These are phyloP conservation scores for Hypoxylon lienhwacheense DNA, from an alignment of 495 filamentous ascomycete species.

Conservation along the genomic window DNA sequence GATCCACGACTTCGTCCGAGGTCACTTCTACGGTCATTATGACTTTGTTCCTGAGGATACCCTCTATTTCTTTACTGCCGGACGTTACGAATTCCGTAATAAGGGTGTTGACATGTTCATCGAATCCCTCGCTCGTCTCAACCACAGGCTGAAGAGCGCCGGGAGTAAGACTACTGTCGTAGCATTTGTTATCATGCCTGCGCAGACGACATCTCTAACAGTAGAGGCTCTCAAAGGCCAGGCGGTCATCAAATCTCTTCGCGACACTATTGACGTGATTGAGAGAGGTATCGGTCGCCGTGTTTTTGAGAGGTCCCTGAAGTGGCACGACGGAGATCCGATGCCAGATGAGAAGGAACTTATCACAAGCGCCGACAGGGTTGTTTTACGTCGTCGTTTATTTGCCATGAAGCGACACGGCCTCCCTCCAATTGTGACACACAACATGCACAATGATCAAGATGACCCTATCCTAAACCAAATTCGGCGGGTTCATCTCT, in stretches of 20 bases:
- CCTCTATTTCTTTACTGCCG: slow-evolving; percentile 96
- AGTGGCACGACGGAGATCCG: slow-evolving; percentile 91
- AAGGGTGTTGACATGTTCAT: slow-evolving; percentile 99
- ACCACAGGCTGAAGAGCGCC: slow-evolving; percentile 82
- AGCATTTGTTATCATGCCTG: slow-evolving; percentile 99
- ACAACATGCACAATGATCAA: slow-evolving; percentile 95
- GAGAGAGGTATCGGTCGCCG: slow-evolving; percentile 88
- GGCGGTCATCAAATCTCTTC: slow-evolving; percentile 92
- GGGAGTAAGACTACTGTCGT: slow-evolving; percentile 94
- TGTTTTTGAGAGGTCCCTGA: slow-evolving; percentile 88
- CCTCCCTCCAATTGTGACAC: slow-evolving; percentile 95
- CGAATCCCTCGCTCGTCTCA: slow-evolving; percentile 89
- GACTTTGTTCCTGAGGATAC: slow-evolving; percentile 96
- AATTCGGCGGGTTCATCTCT: slow-evolving; percentile 91
- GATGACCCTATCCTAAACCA: slow-evolving; percentile 97
- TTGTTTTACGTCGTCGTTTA: slow-evolving; percentile 85
- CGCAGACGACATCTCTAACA: slow-evolving; percentile 92
- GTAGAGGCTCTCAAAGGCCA: slow-evolving; percentile 97
- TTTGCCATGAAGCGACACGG: slow-evolving; percentile 93
- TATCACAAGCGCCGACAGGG: slow-evolving; percentile 85
- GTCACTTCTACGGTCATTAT: slow-evolving; percentile 98
- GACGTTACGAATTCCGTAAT: slow-evolving; percentile 95
- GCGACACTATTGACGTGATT: slow-evolving; percentile 88
- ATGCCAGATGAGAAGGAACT: slow-evolving; percentile 96
- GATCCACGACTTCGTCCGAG: slow-evolving; percentile 97